Evolutionary conservation across 345 rosid genomes (phyloP).

Genomic region (Citrus medica): DNA sequence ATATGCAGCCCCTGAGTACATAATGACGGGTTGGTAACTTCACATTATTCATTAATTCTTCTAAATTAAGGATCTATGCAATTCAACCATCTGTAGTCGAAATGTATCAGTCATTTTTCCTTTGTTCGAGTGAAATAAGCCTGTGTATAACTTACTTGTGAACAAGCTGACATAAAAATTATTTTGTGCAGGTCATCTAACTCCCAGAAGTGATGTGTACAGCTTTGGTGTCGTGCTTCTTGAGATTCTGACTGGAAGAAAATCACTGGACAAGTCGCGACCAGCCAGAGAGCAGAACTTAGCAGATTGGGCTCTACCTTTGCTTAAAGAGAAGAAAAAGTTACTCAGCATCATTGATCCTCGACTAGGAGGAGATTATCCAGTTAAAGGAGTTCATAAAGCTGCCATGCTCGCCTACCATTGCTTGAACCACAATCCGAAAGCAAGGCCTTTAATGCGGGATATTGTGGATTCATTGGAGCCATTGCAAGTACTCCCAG

Average conservation of each 20-base stretch:
- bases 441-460: conserved; percentile 97
- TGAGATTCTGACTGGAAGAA: conserved; percentile 81
- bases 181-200: conserved; percentile 64
- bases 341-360: conserved; percentile 71
- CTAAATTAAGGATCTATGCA: background rate
- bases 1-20: conserved; percentile 95
- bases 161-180: too few relatives aligned
- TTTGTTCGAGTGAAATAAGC: too few relatives aligned
- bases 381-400: conserved; percentile 70
- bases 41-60: background rate
- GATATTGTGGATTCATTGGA: conserved; percentile 93
- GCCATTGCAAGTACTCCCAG: conserved; percentile 61
- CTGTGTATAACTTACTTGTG: too few relatives aligned
- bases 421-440: conserved; percentile 87
- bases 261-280: conserved; percentile 79
- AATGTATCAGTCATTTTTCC: too few relatives aligned
- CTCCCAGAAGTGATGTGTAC: conserved; percentile 86
- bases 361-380: conserved; percentile 67
- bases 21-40: conserved; percentile 75
- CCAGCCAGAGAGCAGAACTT: conserved; percentile 87
- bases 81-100: background rate
- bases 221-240: conserved; percentile 81
- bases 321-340: conserved; percentile 89
- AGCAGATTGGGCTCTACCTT: conserved; percentile 85
- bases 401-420: conserved; percentile 98